Conservation (phyloP, 2,329 filamentous ascomycete genomes). For the Apiospora kogelbergensis region DNA sequence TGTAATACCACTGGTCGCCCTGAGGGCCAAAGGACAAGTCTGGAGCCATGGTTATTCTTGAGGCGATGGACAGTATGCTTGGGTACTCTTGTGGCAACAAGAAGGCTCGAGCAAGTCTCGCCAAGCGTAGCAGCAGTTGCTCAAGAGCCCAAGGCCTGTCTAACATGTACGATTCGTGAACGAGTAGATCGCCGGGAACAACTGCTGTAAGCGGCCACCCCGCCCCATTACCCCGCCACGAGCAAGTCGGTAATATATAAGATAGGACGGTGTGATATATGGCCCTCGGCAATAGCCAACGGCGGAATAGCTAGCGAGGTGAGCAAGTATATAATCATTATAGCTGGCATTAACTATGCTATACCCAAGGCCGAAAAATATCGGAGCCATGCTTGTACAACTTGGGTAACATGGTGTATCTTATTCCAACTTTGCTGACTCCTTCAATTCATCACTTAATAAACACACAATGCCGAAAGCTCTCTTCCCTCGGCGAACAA, state of each 20-base stretch:
- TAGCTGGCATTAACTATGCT: not conserved
- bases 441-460: not conserved
- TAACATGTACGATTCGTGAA: not conserved
- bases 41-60: conserved; percentile 15
- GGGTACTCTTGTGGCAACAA: not conserved
- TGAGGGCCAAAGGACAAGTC: conserved; percentile 28
- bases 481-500: not conserved
- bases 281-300: no score
- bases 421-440: not conserved
- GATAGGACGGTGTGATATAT: no score
- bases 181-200: not conserved
- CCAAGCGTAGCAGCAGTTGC: not conserved
- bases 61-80: conserved; percentile 1
- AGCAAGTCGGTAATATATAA: not conserved
- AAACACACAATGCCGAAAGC: not conserved
- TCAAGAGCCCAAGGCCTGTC: not conserved
- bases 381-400: not conserved
- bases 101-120: not conserved
- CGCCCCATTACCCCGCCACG: not conserved
- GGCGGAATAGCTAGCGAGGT: no score
- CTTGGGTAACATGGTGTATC: no score
- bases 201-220: not conserved
- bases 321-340: no score
- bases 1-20: conserved; percentile 32
- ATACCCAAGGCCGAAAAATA: not conserved